Percentiles rank a stretch among this genome's conserved stretches.
These are phyloP conservation scores for Blakeslea trispora DNA, from an alignment of 371 early-diverging fungal genomes.

Conservation along the genomic window DNA sequence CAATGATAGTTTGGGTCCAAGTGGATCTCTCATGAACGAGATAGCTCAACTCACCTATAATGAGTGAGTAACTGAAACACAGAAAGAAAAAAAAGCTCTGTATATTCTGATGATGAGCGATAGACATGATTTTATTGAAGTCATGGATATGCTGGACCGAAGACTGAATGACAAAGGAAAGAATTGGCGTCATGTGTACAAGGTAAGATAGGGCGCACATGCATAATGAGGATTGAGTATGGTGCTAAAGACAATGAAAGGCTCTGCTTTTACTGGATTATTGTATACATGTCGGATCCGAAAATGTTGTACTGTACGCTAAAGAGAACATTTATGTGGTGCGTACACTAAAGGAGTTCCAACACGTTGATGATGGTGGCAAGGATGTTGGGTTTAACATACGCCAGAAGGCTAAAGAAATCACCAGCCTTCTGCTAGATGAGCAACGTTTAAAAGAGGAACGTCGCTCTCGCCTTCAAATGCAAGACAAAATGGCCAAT, in stretches of 20 bases:
- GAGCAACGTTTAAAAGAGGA: constrained; percentile 78
- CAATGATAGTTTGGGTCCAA: constrained; percentile 89
- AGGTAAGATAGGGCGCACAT: constrained; percentile 70
- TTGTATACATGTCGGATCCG: constrained; percentile 78
- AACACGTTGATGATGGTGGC: constrained; percentile 89
- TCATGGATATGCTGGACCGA: constrained; percentile 98
- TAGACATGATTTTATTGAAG: constrained; percentile 90
- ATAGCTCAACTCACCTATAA: constrained; percentile 87
- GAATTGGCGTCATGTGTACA: constrained; percentile 98
- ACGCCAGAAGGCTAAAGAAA: constrained; percentile 91
- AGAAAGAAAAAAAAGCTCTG: background rate
- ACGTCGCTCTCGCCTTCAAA: constrained; percentile 63
- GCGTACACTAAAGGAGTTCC: constrained; percentile 93
- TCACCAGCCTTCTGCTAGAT: constrained; percentile 81
- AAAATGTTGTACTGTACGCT: constrained; percentile 81
- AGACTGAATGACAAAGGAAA: constrained; percentile 95
- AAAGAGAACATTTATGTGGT: constrained; percentile 87
- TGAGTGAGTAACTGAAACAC: constrained; percentile 66
- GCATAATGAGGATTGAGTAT: background rate
- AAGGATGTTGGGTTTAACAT: constrained; percentile 63
- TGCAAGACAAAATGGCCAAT: constrained; percentile 65
- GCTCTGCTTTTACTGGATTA: constrained; percentile 66
- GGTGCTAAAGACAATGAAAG: constrained; percentile 17
- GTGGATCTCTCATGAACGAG: constrained; percentile 85
- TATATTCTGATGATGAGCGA: background rate